Evolutionary conservation across 805 yeast genomes (phyloP), one percentile per base, ranked within the genome.

Genomic region (Metschnikowia aberdeeniae): DNA sequence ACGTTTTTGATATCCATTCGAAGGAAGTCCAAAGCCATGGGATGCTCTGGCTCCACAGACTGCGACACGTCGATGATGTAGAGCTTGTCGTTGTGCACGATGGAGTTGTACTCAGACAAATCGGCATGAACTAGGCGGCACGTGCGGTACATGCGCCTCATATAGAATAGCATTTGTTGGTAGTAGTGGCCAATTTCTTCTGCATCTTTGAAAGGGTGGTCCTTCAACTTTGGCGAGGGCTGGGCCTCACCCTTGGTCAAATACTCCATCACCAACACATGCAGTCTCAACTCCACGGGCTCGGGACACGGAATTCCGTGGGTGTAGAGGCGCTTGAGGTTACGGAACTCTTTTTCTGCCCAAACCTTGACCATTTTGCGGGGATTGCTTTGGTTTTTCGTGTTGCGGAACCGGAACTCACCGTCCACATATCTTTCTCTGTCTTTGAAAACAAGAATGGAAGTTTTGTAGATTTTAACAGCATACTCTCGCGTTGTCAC

Each of bases 281-380:
- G 97, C 27, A 89, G 80, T 57, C 88, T 83, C 45, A 93, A 75
- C 54, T 88, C 96, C 11, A 89, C 66, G 1, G 99, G 99, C 60
- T 87, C 86, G 0, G 99, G 99, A 33, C 89, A 84, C n/a, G 95
- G 93, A 30, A 93, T 85, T 0, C 95, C 96, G 45, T 82, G 76
- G 37, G 76, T 61, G 62, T 85, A 70, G 17, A 93, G 73, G 59
- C 99, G 77, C 63, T 88, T 92, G 64, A 93, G 73, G 61, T 93
- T 93, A 45, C 99, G 70, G 54, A 90, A 92, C 67, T 93, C 99
- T 61, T 93, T 93, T 63, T 93, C 99, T 0, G 99, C 98, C 99
- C 99, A 93, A 20, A 90, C 77, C 63, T 88, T 89, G 51, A 93
- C 96, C 97, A 93, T 92, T 61, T 92, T 92, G 59, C 99, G 76